Conservation (phyloP, 2,329 filamentous ascomycete species). For the Penicillium thymicola region DNA sequence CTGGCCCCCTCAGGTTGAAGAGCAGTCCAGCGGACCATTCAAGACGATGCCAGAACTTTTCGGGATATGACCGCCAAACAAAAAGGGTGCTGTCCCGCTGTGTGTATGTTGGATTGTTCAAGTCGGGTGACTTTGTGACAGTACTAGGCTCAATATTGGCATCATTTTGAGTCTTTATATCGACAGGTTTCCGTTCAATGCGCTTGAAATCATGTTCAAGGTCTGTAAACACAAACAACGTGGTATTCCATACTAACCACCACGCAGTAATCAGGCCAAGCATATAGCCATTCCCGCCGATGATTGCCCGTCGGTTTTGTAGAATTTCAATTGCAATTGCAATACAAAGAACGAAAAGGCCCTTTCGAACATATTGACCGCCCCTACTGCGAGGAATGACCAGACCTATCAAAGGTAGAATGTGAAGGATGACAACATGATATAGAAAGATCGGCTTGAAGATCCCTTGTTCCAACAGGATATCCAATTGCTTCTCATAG, state of each 20-base stretch:
- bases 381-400: slow-evolving; percentile 48
- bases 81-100: slow-evolving; percentile 27
- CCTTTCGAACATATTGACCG: slow-evolving; percentile 40
- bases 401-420: slow-evolving; percentile 48
- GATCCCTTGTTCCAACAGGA: slow-evolving; percentile 26
- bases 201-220: slow-evolving; percentile 54
- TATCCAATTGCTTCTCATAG: slow-evolving; percentile 24
- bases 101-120: neutral
- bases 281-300: slow-evolving; percentile 53
- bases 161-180: neutral
- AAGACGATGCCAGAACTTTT: slow-evolving; percentile 50
- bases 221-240: slow-evolving; percentile 56
- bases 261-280: slow-evolving; percentile 55
- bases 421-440: slow-evolving; percentile 29
- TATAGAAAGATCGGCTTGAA: slow-evolving; percentile 38
- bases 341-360: slow-evolving; percentile 46
- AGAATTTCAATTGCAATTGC: slow-evolving; percentile 46
- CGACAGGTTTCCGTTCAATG: slow-evolving; percentile 45
- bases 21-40: slow-evolving; percentile 59
- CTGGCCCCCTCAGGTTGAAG: slow-evolving; percentile 57
- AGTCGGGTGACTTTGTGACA: neutral
- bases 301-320: slow-evolving; percentile 45
- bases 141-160: neutral
- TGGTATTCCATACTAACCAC: slow-evolving; percentile 53
- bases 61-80: slow-evolving; percentile 55